Conservation (phyloP, 305 asterid species). For the Plantago coronopus region DNA sequence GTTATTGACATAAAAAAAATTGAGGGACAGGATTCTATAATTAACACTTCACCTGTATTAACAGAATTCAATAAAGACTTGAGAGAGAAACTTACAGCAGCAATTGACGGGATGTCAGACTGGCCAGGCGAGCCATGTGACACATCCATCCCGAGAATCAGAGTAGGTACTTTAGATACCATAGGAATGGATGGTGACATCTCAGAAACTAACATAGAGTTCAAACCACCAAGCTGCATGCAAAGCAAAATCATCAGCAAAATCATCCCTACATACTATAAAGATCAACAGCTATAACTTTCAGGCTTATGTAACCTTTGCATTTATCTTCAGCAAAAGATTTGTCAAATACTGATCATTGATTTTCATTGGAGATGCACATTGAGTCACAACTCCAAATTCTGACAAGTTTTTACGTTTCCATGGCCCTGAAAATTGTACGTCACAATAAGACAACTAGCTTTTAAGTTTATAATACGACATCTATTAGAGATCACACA, state of each 20-base stretch:
- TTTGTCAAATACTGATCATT: conserved; percentile 85
- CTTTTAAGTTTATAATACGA: background rate
- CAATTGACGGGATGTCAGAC: conserved; percentile 84
- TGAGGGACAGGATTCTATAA: too few species aligned
- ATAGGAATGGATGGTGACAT: conserved; percentile 46
- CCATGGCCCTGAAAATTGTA: conserved; percentile 66
- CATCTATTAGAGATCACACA: conserved; percentile 14
- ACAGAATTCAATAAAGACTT: background rate
- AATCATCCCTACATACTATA: too few species aligned
- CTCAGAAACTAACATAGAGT: conserved; percentile 62
- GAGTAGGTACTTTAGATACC: conserved; percentile 64
- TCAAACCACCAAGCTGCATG: conserved; percentile 83
- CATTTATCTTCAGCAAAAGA: conserved; percentile 75
- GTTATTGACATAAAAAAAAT: background rate
- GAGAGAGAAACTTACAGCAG: conserved; percentile 46
- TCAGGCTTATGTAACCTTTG: conserved; percentile 47
- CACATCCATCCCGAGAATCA: conserved; percentile 87
- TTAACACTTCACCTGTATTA: background rate
- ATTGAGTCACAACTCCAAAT: conserved; percentile 80
- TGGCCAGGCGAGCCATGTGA: conserved; percentile 93
- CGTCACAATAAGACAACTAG: conserved; percentile 2
- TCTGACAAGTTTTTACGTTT: conserved; percentile 75
- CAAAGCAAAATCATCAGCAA: background rate
- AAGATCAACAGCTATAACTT: conserved; percentile 1
- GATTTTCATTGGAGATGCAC: conserved; percentile 62